Conservation (phyloP, 108 stramenopile species). For the Fragilaria crotonensis region DNA sequence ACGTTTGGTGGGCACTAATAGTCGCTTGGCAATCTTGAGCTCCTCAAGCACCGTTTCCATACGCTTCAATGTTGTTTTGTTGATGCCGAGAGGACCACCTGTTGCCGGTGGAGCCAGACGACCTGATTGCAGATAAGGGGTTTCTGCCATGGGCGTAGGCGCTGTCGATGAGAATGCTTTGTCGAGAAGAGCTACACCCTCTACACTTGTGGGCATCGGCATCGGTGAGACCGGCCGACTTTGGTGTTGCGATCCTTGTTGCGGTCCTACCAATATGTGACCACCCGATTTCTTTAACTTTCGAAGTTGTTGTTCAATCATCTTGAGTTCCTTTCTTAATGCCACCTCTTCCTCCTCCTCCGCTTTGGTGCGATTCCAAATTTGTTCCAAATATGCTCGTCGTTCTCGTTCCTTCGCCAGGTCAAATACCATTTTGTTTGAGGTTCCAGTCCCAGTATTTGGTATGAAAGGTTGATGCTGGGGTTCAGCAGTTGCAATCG, state of each 20-base stretch:
- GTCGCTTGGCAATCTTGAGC: conserved; percentile 50
- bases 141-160: conserved; percentile 65
- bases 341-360: conserved; percentile 72
- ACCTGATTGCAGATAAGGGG: conserved; percentile 85
- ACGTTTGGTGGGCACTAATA: conserved; percentile 67
- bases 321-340: conserved; percentile 65
- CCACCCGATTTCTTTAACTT: conserved; percentile 76
- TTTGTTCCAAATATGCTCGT: conserved; percentile 51
- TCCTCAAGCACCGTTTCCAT: conserved; percentile 71
- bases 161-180: conserved; percentile 52
- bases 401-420: conserved; percentile 64
- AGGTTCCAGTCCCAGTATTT: conserved; percentile 47
- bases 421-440: conserved; percentile 67
- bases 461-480: conserved; percentile 42
- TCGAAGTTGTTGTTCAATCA: conserved; percentile 72
- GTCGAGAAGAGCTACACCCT: conserved; percentile 23
- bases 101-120: conserved; percentile 63
- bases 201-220: not conserved
- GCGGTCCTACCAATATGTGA: conserved; percentile 54
- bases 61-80: conserved; percentile 63
- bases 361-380: conserved; percentile 76
- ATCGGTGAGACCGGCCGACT: conserved; percentile 31
- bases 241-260: conserved; percentile 24
- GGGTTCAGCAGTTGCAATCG: conserved; percentile 30
- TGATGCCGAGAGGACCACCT: conserved; percentile 57